These are phyloP conservation scores for Kuraishia borneana DNA, from an alignment of 805 yeast genomes.

Conservation along the genomic window DNA sequence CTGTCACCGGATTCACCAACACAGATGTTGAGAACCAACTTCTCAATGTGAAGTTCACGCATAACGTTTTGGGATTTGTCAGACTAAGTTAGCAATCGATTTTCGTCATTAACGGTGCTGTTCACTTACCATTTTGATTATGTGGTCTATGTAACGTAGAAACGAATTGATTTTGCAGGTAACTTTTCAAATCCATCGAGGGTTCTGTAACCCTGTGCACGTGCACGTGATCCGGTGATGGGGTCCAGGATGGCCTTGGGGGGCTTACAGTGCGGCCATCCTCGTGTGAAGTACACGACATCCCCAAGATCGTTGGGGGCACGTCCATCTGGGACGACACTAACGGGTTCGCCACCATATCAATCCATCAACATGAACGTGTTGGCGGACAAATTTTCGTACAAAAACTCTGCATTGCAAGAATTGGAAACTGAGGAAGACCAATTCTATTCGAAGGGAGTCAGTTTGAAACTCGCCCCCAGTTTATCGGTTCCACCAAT, in stretches of 20 bases:
- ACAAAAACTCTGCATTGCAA: constrained; percentile 5
- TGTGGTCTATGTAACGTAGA: too few species aligned
- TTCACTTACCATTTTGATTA: too few species aligned
- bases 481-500: constrained; percentile 69
- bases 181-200: too few species aligned
- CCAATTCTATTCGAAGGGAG: constrained; percentile 7
- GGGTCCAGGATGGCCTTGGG: too few species aligned
- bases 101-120: neutral
- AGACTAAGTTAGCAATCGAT: too few species aligned
- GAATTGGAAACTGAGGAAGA: constrained; percentile 12
- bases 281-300: neutral
- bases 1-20: constrained; percentile 99
- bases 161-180: too few species aligned
- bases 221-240: too few species aligned
- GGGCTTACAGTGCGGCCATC: too few species aligned
- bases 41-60: constrained; percentile 99
- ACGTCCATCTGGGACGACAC: neutral
- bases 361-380: constrained; percentile 10
- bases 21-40: constrained; percentile 98
- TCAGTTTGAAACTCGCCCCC: constrained; percentile 38
- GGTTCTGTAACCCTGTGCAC: too few species aligned
- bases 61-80: constrained; percentile 77
- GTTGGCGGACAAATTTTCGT: constrained; percentile 15
- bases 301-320: neutral
- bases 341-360: neutral